Conservation (phyloP, 257 asterid species). For the Leonotis leonurus region DNA sequence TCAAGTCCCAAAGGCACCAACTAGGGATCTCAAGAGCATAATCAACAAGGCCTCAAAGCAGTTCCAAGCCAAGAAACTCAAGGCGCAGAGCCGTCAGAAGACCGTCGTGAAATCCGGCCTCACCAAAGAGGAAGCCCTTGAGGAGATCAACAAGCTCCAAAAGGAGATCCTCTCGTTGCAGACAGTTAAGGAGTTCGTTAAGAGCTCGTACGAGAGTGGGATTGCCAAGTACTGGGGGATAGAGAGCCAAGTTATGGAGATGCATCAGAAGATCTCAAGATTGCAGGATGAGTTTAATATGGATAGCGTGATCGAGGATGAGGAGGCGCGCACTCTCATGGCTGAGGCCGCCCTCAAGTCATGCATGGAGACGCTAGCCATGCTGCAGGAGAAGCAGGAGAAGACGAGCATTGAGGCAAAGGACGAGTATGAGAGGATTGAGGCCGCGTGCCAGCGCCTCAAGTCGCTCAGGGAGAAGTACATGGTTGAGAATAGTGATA, state of each 20-base stretch:
- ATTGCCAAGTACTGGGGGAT: conserved; percentile 42
- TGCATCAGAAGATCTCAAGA: conserved; percentile 34
- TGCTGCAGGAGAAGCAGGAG: conserved; percentile 40
- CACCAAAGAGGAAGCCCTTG: conserved; percentile 30
- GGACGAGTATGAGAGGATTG: conserved; percentile 35
- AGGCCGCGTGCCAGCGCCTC: conserved; percentile 29
- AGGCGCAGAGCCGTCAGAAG: not conserved
- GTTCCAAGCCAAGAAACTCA: conserved; percentile 11
- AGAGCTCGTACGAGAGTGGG: conserved; percentile 40
- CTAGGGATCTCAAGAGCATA: conserved; percentile 48
- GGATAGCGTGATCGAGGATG: conserved; percentile 40
- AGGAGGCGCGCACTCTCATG: conserved; percentile 45
- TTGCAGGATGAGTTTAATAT: conserved; percentile 45
- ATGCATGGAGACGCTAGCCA: conserved; percentile 34
- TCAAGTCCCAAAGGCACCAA: conserved; percentile 53
- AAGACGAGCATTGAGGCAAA: conserved; percentile 23
- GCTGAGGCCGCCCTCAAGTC: conserved; percentile 49
- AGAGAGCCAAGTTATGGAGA: conserved; percentile 38
- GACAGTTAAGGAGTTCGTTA: conserved; percentile 44
- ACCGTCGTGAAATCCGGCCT: conserved; percentile 27
- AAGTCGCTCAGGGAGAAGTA: conserved; percentile 25
- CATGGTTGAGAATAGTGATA: not conserved
- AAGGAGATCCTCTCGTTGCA: conserved; percentile 40
- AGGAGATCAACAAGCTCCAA: conserved; percentile 39
- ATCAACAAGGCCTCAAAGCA: conserved; percentile 46